Percentiles rank a stretch among this genome's conserved stretches.
Evolutionary conservation across 805 yeast species (phyloP).

Genomic region (Wickerhamiella azyma): DNA sequence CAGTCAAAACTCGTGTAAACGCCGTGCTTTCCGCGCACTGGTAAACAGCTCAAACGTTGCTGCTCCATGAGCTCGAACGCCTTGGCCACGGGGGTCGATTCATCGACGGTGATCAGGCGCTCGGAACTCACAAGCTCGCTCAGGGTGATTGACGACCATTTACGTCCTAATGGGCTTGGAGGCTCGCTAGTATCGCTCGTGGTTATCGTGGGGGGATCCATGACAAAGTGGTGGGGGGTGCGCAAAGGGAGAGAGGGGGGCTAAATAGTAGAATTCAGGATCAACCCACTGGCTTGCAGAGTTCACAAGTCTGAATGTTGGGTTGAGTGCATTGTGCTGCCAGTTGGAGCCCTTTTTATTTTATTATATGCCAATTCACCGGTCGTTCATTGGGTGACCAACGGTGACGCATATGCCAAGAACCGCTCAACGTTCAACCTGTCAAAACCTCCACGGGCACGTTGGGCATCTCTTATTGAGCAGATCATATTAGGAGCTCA

Average conservation of each 20-base stretch:
- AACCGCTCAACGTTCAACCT: too few relatives aligned
- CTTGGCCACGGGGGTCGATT: slow-evolving; percentile 61
- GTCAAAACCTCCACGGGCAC: too few relatives aligned
- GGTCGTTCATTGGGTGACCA: too few relatives aligned
- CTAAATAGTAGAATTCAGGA: too few relatives aligned
- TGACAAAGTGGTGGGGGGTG: slow-evolving; percentile 1
- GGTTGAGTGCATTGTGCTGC: too few relatives aligned
- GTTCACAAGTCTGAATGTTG: too few relatives aligned
- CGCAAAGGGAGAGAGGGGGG: neutral
- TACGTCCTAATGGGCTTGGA: neutral
- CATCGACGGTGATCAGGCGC: slow-evolving; percentile 56
- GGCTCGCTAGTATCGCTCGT: slow-evolving; percentile 6
- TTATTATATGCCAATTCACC: too few relatives aligned
- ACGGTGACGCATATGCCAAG: too few relatives aligned
- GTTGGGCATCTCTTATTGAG: too few relatives aligned
- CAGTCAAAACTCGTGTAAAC: slow-evolving; percentile 65
- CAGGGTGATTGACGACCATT: slow-evolving; percentile 35
- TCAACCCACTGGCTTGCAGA: too few relatives aligned
- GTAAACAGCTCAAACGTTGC: slow-evolving; percentile 72
- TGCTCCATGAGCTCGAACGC: slow-evolving; percentile 69
- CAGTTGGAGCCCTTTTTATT: too few relatives aligned
- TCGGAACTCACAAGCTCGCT: slow-evolving; percentile 65
- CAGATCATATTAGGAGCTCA: too few relatives aligned
- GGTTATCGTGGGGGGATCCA: slow-evolving; percentile 1
- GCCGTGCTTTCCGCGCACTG: slow-evolving; percentile 34